These are phyloP conservation scores for Marchantia polymorpha DNA, from an alignment of 225 moss, liverwort and hornwort genomes.

Conservation along the genomic window DNA sequence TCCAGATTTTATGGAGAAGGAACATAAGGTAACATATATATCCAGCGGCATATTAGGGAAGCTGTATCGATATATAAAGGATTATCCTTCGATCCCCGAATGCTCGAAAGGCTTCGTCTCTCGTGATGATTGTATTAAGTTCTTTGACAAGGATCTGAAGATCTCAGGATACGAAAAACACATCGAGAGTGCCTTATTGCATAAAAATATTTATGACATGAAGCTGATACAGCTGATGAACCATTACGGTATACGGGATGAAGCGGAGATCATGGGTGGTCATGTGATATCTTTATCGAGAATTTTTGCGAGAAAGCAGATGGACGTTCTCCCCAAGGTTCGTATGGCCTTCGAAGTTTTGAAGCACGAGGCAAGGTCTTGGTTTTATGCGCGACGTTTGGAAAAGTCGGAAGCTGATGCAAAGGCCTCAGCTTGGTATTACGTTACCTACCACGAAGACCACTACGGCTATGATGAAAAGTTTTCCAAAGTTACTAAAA, in stretches of 20 bases:
- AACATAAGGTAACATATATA: slow-evolving; percentile 46
- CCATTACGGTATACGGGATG: slow-evolving; percentile 76
- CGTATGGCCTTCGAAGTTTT: slow-evolving; percentile 46
- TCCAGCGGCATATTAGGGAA: slow-evolving; percentile 71
- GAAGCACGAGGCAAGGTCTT: slow-evolving; percentile 52
- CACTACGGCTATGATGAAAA: slow-evolving; percentile 22
- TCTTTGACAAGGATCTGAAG: slow-evolving; percentile 36
- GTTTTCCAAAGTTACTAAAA: slow-evolving; percentile 36
- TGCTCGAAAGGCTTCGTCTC: not conserved
- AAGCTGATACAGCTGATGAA: slow-evolving; percentile 86
- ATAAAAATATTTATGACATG: slow-evolving; percentile 66
- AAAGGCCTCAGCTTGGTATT: slow-evolving; percentile 91
- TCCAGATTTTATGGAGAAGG: slow-evolving; percentile 98
- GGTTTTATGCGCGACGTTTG: slow-evolving; percentile 46
- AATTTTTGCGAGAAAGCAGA: slow-evolving; percentile 42
- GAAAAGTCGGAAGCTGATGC: slow-evolving; percentile 40
- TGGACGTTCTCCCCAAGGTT: slow-evolving; percentile 52
- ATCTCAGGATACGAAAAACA: slow-evolving; percentile 51
- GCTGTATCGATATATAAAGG: slow-evolving; percentile 64
- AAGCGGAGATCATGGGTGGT: slow-evolving; percentile 72
- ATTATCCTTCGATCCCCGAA: slow-evolving; percentile 10
- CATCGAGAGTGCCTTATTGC: slow-evolving; percentile 49
- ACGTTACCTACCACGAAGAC: slow-evolving; percentile 60
- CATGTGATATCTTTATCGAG: slow-evolving; percentile 56
- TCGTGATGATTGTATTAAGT: slow-evolving; percentile 11